Base-by-base conservation (phyloP, 805 yeast species). In the Hanseniaspora osmophila region DNA sequence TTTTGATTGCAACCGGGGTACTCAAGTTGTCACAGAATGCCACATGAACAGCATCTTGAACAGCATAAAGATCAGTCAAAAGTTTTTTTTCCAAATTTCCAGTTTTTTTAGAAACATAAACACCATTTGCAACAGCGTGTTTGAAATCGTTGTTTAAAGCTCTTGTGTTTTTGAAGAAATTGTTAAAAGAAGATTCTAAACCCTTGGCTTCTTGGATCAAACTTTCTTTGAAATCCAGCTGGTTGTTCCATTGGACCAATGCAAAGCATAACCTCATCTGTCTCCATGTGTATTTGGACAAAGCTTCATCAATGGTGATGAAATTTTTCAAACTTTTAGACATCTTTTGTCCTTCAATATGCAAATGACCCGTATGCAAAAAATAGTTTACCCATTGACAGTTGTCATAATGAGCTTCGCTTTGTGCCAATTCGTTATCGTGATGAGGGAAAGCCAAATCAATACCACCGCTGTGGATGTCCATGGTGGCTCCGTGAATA, bases 371-470 rank as follows among this genome's bases (percentile, higher is more conserved):
- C 38, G 94, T 86, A 63, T 92, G 99, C 63, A 92, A 64, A 66
- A 92, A 92, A 61, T 92, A 92, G 64, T 92, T 90, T 46, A 92
- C 85, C 99, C 99, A 92, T 66, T 92, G 98, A 43, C 76, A 66
- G 63, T 84, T 80, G 58, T 84, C 87, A 62, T 71, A 90, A 62
- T 79, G 81, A 6, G 97, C 97, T 63, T 92, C 99, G 27, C 88
- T 74, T 69, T 92, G 99, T 1, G 99, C 99, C 51, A 92, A 70
- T 67, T 92, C 99, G 58, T 92, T 92, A 64, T 92, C 99, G 65
- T 92, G 99, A 63, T 92, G 99, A 2, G 99, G 99, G 69, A 92
- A 92, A 17, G 97, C 96, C 57, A 92, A 73, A 66, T 92, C 98
- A 45, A 92, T 78, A 52, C 98, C 98, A 48, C 98, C 98, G 15